phyloP scores from a whole-genome alignment of 192 early-diverging fungal species.

The Helicostylum pulchrum region DNA sequence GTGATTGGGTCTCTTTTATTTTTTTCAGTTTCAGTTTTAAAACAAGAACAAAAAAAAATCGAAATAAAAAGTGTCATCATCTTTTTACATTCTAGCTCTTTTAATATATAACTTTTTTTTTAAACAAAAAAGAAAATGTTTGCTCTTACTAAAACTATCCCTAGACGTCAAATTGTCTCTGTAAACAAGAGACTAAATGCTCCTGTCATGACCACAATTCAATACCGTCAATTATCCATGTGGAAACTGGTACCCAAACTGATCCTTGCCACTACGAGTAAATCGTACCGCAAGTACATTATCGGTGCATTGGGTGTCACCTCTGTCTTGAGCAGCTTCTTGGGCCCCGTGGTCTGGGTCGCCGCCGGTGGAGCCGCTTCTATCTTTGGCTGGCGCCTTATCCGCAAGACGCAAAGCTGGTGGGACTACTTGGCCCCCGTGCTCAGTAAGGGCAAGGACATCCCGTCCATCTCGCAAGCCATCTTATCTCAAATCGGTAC shows the following conservation, averaged over 20 bases:
- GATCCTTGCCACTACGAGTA: background rate
- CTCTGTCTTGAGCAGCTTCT: background rate
- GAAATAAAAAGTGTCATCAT: no score
- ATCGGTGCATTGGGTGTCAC: background rate
- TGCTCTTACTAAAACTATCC: no score
- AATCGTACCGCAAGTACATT: background rate
- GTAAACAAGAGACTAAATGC: no score
- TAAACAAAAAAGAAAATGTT: no score
- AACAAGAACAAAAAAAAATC: no score
- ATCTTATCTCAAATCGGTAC: conserved; percentile 4
- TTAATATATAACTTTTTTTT: no score
- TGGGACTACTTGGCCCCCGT: conserved; percentile 7
- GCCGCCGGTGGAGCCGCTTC: conserved; percentile 13
- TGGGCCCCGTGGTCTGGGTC: conserved; percentile 12
- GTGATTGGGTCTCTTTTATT: background rate
- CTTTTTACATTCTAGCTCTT: no score
- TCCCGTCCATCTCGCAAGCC: background rate
- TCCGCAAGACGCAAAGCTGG: conserved; percentile 9
- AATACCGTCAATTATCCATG: conserved; percentile 2
- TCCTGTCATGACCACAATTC: no score
- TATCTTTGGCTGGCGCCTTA: conserved; percentile 1
- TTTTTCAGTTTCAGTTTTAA: background rate
- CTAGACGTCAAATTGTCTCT: no score
- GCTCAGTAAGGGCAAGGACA: background rate
- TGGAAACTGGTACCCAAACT: conserved; percentile 11